These are phyloP conservation scores for Aspergillus panamensis DNA, from an alignment of 495 filamentous ascomycete species.

Conservation along the genomic window DNA sequence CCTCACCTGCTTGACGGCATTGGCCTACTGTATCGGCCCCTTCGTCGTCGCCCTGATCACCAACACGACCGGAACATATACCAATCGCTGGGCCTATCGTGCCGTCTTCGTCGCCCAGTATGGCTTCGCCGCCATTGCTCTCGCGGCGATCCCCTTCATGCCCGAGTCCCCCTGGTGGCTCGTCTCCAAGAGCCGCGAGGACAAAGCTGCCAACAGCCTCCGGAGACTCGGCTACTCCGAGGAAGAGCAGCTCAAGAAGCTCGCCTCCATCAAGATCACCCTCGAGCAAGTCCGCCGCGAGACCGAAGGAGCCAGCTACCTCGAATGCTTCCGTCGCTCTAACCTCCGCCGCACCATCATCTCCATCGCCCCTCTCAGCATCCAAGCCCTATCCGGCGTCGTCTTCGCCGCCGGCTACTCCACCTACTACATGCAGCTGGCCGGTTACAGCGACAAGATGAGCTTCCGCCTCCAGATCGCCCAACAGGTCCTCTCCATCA, in stretches of 20 bases:
- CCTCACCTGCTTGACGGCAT: slow-evolving; percentile 9
- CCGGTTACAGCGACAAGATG: slow-evolving; percentile 5
- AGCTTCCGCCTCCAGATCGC: slow-evolving; percentile 12
- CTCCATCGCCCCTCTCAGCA: slow-evolving; percentile 9
- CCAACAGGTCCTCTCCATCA: slow-evolving; percentile 6
- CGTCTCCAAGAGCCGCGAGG: slow-evolving; percentile 9
- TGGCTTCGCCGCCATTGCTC: slow-evolving; percentile 3
- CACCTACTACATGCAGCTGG: slow-evolving; percentile 15
- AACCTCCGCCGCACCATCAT: slow-evolving; percentile 14
- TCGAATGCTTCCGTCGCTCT: slow-evolving; percentile 13
- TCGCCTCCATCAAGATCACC: slow-evolving; percentile 6
- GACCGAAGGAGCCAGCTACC: slow-evolving; percentile 8
- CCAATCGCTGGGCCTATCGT: slow-evolving; percentile 8
- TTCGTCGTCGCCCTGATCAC: slow-evolving; percentile 8
- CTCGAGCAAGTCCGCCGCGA: slow-evolving; percentile 5
- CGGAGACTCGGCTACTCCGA: slow-evolving; percentile 1
- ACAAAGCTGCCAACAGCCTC: not conserved
- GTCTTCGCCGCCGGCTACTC: slow-evolving; percentile 3
- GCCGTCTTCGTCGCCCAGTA: slow-evolving; percentile 8
- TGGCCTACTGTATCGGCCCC: slow-evolving; percentile 10
- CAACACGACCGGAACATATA: slow-evolving; percentile 7
- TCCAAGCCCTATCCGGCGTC: slow-evolving; percentile 8
- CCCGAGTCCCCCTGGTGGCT: slow-evolving; percentile 28
- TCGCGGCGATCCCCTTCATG: slow-evolving; percentile 6
- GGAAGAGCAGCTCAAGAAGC: not conserved